Evolutionary conservation across 352 stramenopile genomes (phyloP).

Genomic region (Phytophthora rubi): DNA sequence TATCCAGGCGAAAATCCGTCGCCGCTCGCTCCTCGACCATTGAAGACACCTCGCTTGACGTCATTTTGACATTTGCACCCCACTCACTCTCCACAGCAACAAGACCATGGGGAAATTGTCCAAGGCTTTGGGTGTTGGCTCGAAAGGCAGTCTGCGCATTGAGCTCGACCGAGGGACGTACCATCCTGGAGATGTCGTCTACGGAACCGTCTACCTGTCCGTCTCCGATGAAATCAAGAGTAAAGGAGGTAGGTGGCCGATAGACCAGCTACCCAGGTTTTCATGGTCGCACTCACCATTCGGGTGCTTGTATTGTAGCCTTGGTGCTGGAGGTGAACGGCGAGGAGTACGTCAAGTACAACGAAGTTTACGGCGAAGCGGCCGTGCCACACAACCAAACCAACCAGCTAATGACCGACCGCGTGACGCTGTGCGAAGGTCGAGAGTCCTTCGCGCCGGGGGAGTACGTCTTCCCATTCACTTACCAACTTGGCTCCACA

Average conservation of each 20-base stretch:
- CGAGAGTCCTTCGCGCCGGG: conserved; percentile 54
- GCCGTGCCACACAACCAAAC: conserved; percentile 17
- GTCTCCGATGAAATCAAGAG: conserved; percentile 31
- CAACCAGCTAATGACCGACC: conserved; percentile 22
- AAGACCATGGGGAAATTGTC: conserved; percentile 30
- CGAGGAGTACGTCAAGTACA: conserved; percentile 38
- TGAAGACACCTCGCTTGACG: not conserved
- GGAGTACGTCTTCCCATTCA: conserved; percentile 40
- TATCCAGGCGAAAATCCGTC: not conserved
- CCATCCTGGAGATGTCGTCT: conserved; percentile 30
- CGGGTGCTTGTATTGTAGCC: conserved; percentile 4
- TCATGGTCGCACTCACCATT: not conserved
- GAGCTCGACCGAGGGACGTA: conserved; percentile 35
- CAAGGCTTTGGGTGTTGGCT: conserved; percentile 20
- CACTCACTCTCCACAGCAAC: not conserved
- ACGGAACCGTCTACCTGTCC: conserved; percentile 33
- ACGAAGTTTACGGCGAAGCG: conserved; percentile 32
- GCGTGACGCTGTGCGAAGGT: conserved; percentile 50
- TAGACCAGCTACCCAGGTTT: not conserved
- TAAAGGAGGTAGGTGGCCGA: conserved; percentile 22
- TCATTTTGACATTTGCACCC: conserved; percentile 24
- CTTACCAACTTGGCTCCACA: conserved; percentile 26
- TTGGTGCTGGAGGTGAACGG: conserved; percentile 33
- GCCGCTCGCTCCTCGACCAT: too few species aligned
- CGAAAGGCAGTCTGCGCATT: conserved; percentile 30